Evolutionary conservation across 106 monocot genomes (phyloP), one percentile per base, ranked within the genome.

Genomic region (Narthecium ossifragum): DNA sequence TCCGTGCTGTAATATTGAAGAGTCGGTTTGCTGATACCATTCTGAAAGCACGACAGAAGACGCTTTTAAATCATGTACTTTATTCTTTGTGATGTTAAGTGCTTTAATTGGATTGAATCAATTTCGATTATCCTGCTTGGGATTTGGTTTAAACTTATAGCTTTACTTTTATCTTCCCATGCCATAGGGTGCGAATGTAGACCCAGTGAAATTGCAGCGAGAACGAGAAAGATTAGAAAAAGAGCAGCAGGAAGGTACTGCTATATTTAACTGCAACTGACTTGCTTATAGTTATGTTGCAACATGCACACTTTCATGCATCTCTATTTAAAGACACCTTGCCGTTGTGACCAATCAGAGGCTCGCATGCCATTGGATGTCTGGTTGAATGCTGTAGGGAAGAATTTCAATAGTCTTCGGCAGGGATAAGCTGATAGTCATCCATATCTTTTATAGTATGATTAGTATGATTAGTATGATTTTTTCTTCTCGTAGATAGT

Each of bases 11-110:
- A 55, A 79, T 62, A 53, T 45, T 87, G 40, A 87, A 79, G 73
- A 73, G 57, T 9, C 80, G 85, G 53, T 85, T 85, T 85, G 76
- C 80, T 61, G 77, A 77, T 25, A 85, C 85, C 37, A 86, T 86
- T 26, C 39, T 75, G 23, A 86, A 82, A 65, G 86, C 86, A 51
- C 74, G 78, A 43, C 71, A 75, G 51, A 80, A 62, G 59, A 62
- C 72, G 50, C 75, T 73, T 72, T 53, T 79, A 36, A 47, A 64
- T 71, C 57, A 74, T 74, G 85, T 86, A 78, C 36, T 41, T 53
- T 24, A 53, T 33, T 20, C 12, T 2, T 39, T 49, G 8, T 26
- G 10, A 33, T 11, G 25, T n/a, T 26, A 31, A n/a, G n/a, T n/a
- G n/a, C n/a, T n/a, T n/a, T 53, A 22, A 9, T 25, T 39, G 20